Evolutionary conservation across 176 grass and related monocot genomes (phyloP).

Genomic region (Pharus latifolius): DNA sequence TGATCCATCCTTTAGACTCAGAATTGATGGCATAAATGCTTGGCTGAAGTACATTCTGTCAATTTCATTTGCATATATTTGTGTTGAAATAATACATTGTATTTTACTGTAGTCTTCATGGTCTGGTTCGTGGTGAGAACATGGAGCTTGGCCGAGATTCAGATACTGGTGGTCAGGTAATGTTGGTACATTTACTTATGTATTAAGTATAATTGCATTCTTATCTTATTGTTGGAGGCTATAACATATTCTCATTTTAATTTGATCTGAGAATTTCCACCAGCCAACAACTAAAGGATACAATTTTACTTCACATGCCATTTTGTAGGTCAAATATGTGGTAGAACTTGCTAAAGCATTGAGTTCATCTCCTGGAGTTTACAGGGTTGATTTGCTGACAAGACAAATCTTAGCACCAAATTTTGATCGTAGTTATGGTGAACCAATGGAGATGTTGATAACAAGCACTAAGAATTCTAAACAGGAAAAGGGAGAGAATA

Average conservation of each 20-base stretch:
- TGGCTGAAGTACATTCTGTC: background rate
- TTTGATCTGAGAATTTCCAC: constrained; percentile 3
- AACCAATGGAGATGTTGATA: constrained; percentile 50
- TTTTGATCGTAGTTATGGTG: constrained; percentile 69
- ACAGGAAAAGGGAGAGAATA: constrained; percentile 62
- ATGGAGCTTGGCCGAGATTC: constrained; percentile 89
- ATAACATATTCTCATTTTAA: background rate
- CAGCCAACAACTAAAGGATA: background rate
- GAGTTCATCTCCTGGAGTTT: constrained; percentile 77
- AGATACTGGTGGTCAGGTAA: constrained; percentile 81
- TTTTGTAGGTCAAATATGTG: constrained; percentile 74
- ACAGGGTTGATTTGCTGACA: constrained; percentile 64
- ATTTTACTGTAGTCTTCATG: constrained; percentile 45
- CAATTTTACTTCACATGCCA: background rate
- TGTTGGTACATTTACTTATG: background rate
- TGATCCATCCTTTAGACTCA: background rate
- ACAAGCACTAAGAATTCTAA: constrained; percentile 47
- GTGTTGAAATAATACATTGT: background rate
- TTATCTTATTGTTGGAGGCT: background rate
- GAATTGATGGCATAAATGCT: background rate
- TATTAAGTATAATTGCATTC: background rate
- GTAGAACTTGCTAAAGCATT: constrained; percentile 76
- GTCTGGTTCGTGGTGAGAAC: constrained; percentile 72
- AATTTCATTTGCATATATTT: background rate
- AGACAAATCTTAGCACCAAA: constrained; percentile 64